Evolutionary conservation across 352 stramenopile species (phyloP).

Genomic region (Paralagenidium karlingii): DNA sequence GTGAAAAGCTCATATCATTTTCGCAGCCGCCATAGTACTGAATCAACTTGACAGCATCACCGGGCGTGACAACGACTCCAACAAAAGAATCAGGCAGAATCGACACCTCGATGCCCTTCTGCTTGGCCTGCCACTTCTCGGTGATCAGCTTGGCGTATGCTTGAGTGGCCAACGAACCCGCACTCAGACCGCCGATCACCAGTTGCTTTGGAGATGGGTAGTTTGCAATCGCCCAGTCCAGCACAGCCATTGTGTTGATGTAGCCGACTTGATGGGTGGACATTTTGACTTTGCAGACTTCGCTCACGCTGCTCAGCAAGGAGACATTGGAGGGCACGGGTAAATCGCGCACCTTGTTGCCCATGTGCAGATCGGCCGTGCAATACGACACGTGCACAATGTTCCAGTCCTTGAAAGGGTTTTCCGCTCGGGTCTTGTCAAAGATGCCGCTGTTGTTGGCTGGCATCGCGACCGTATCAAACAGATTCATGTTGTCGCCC

Average conservation of each 20-base stretch:
- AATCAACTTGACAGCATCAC: conserved; percentile 29
- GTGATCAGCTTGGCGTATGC: conserved; percentile 24
- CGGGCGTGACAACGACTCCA: conserved; percentile 30
- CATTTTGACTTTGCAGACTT: conserved; percentile 40
- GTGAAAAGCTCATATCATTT: conserved; percentile 25
- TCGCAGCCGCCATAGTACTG: conserved; percentile 47
- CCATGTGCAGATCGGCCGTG: conserved; percentile 56
- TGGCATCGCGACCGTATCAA: conserved; percentile 29
- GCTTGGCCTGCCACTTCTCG: conserved; percentile 40
- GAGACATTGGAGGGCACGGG: too few relatives aligned
- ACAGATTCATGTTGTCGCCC: conserved; percentile 17
- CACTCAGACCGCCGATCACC: conserved; percentile 38
- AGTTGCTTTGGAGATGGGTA: conserved; percentile 45
- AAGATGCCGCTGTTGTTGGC: conserved; percentile 34
- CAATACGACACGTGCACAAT: conserved; percentile 67
- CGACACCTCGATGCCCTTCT: conserved; percentile 35
- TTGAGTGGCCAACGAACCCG: conserved; percentile 35
- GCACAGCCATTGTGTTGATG: conserved; percentile 43
- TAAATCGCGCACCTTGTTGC: conserved; percentile 20
- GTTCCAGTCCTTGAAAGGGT: conserved; percentile 68
- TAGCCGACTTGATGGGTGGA: conserved; percentile 40
- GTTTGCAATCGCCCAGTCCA: conserved; percentile 49
- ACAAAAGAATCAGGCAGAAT: conserved; percentile 52
- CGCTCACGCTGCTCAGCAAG: conserved; percentile 14
- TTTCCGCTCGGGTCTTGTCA: conserved; percentile 42